Base-by-base conservation (phyloP, 345 rosid genomes). In the Arabidopsis arenosa region DNA sequence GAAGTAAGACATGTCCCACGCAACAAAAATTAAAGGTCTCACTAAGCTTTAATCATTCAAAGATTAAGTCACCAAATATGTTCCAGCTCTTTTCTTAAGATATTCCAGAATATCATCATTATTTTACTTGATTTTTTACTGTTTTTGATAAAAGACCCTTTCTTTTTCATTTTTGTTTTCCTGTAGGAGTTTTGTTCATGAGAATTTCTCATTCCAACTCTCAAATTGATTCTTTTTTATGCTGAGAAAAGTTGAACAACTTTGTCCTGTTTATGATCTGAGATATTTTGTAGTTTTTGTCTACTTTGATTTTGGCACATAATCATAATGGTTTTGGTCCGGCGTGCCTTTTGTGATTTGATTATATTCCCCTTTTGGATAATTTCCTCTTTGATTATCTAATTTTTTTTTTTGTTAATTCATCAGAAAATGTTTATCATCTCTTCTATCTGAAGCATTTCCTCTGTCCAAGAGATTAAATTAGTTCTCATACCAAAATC, bases 31-130 rank as follows among this genome's bases (percentile, higher is more conserved):
- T 61, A 68, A 68, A 68, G 63, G 37, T 9, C 41, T 14, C 44
- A 67, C 43, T 68, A 53, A 53, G 60, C 23, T 33, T 76, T 76
- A 70, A 63, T 76, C 75, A 63, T 76, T 70, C 61, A 47, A 63
- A 77, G 75, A 76, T 69, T 62, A 54, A 52, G 62, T 63, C 41
- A 70, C 66, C 58, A 63, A 23, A 70, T 63, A 61, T 64, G 14
- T 55, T 77, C 75, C 80, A 77, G 66, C 76, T 70, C 75, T 70
- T 70, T 55, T 18, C 70, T 62, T 62, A 67, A 76, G 63, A 53
- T 69, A 69, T 69, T 76, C 70, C 64, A 76, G 51, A 39, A 62
- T 53, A 5, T 70, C 76, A 63, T 70, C 66, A 77, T 77, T 70
- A 77, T 77, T 77, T 53, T 36, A 36, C 53, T 17, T 7, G 18